A percentile compares a stretch with the other conserved stretches of the same genome.
Evolutionary conservation across 2,329 filamentous ascomycete genomes (phyloP).

Genomic region (Cladophialophora yegresii): DNA sequence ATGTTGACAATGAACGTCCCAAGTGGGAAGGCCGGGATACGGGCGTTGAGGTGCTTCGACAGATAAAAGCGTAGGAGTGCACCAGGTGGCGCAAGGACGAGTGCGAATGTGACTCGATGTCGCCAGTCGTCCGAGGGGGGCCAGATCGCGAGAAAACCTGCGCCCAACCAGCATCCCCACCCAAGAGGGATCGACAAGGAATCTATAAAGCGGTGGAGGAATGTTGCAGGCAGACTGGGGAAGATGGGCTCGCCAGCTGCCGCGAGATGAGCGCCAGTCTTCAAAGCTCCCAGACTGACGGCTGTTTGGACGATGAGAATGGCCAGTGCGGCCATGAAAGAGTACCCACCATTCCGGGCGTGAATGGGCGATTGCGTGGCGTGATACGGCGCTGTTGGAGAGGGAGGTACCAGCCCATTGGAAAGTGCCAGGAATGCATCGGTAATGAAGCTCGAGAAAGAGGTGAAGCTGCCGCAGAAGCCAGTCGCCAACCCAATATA

Average conservation of each 20-base stretch:
- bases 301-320: conserved; percentile 68
- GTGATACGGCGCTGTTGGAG: not conserved
- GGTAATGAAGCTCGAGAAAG: conserved; percentile 77
- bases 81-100: conserved; percentile 76
- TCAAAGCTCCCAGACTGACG: conserved; percentile 66
- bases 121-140: conserved; percentile 69
- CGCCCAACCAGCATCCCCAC: conserved; percentile 70
- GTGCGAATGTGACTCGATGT: conserved; percentile 66
- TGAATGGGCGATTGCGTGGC: conserved; percentile 10
- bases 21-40: conserved; percentile 67
- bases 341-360: conserved; percentile 58
- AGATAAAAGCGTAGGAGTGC: conserved; percentile 71
- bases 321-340: conserved; percentile 72
- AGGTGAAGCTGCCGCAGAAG: conserved; percentile 82
- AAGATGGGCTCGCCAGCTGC: conserved; percentile 57
- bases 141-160: conserved; percentile 65
- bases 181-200: conserved; percentile 62
- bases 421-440: conserved; percentile 74
- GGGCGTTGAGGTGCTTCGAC: conserved; percentile 66
- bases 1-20: conserved; percentile 81
- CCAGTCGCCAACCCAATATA: conserved; percentile 81
- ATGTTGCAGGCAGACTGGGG: conserved; percentile 58
- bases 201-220: conserved; percentile 63
- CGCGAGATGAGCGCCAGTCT: conserved; percentile 71
- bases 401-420: conserved; percentile 58